Conservation (phyloP, 176 grass and related monocot genomes). For the Zoysia pacifica region DNA sequence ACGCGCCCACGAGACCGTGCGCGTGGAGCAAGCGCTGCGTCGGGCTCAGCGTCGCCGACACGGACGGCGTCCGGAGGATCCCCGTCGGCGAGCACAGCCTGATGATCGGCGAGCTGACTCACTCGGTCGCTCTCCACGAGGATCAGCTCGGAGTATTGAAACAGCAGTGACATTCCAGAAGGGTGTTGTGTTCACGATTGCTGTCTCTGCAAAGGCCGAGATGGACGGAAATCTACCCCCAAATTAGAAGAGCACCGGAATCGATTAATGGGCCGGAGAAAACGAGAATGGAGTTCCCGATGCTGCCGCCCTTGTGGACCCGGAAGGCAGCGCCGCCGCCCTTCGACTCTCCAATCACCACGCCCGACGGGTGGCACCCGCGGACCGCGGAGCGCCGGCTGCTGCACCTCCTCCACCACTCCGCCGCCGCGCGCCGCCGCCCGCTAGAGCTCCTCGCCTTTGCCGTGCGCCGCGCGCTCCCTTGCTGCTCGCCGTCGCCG, state of each 20-base stretch:
- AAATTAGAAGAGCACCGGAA: conserved; percentile 23
- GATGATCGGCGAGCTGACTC: conserved; percentile 58
- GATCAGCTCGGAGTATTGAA: conserved; percentile 28
- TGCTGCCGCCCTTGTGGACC: not conserved
- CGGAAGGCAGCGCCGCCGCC: not conserved
- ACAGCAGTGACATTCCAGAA: not conserved
- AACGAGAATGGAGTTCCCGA: not conserved
- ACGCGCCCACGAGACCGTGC: conserved; percentile 34
- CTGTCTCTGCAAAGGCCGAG: conserved; percentile 50
- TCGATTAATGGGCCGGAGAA: conserved; percentile 12
- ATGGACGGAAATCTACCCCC: not conserved
- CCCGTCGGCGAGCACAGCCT: conserved; percentile 60
- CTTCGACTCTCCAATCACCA: conserved; percentile 4
- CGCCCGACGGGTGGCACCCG: conserved; percentile 47
- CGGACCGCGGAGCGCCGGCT: conserved; percentile 47
- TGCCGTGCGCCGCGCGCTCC: conserved; percentile 47
- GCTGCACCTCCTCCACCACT: conserved; percentile 58
- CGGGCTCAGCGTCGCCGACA: conserved; percentile 55
- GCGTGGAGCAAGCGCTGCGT: conserved; percentile 58
- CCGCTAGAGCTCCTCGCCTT: conserved; percentile 50
- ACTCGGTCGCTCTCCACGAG: conserved; percentile 50
- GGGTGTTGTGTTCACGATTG: not conserved
- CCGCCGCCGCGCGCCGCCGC: conserved; percentile 15
- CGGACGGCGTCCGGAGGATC: conserved; percentile 55
- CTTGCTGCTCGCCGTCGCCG: conserved; percentile 31